Base-by-base conservation (phyloP, 140 eudicot species). In the Flaveria floridana region DNA sequence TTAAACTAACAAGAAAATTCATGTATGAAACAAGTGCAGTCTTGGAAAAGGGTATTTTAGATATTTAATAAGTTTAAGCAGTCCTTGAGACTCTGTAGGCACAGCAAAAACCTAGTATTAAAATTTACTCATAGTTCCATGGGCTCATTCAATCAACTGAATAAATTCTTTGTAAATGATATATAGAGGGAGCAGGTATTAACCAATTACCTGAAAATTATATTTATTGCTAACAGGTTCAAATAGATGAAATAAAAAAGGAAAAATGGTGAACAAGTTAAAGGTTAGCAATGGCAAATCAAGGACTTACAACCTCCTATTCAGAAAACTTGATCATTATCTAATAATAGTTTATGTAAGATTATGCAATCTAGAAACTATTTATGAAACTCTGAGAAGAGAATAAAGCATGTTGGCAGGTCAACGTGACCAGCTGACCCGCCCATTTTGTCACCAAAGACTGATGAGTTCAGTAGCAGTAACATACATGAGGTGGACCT, bases 191-290 rank as follows among this genome's bases (percentile, higher is more conserved):
- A 16, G 26, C 30, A 19, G 11, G 41, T 3, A 34, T 56, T 18
- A 18, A 56, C 28, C 63, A 56, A 9, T 56, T 56, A 56, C 63
- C 66, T 25, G 66, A 61, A 12, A 11, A 61, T 61, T 64, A 64
- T 64, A 64, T 64, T 34, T 15, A 63, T n/a, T 64, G 48, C 69
- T 30, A 64, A 34, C 6, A 3, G 25, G 48, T 64, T 15, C 23
- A 30, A 30, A 5, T 7, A 11, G 23, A 28, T 63, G 28, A 28
- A 34, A 62, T 28, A 6, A 64, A 14, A 1, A 34, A 15, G 13
- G 7, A 64, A 34, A 52, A 30, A 30, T 30, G 37, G 6, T 30
- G 4, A 30, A 30, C 37, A 30, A 30, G 6, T 30, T n/a, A 51
- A 15, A 14, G 57, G 21, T 51, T 2, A 64, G 5, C 7, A 30